Percentiles rank a stretch among this genome's conserved stretches.
Evolutionary conservation across 495 filamentous ascomycete genomes (phyloP).

Genomic region (Lentithecium fluviatile): DNA sequence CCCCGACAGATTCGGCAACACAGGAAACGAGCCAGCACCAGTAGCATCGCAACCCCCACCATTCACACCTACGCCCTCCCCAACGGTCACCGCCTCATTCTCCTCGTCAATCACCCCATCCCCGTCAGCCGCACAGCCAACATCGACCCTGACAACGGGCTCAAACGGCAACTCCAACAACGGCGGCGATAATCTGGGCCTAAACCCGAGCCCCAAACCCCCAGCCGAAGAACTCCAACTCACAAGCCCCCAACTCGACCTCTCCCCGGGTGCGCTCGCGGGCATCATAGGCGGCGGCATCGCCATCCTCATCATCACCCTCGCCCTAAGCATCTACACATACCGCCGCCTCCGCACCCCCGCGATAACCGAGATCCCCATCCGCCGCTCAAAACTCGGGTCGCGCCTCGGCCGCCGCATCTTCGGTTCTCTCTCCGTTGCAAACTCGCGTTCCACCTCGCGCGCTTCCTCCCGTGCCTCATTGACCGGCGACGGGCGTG

Average conservation of each 20-base stretch:
- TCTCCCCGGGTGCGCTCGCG: slow-evolving; percentile 15
- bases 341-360: neutral
- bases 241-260: slow-evolving; percentile 5
- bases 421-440: slow-evolving; percentile 6
- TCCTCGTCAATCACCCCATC: neutral
- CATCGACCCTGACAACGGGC: slow-evolving; percentile 5
- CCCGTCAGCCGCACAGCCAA: neutral
- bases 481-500: neutral
- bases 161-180: slow-evolving; percentile 3
- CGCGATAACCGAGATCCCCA: slow-evolving; percentile 24
- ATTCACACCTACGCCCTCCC: neutral
- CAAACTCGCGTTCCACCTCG: neutral
- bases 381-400: slow-evolving; percentile 28
- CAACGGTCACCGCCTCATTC: neutral
- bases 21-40: slow-evolving; percentile 5
- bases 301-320: slow-evolving; percentile 4
- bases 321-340: slow-evolving; percentile 7
- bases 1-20: slow-evolving; percentile 8
- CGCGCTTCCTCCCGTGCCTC: neutral
- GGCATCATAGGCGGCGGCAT: slow-evolving; percentile 11
- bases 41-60: neutral
- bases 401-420: slow-evolving; percentile 21
- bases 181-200: neutral
- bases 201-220: neutral
- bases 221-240: slow-evolving; percentile 7